Percentiles rank a stretch among this genome's conserved stretches.
phyloP scores from a whole-genome alignment of 257 asterid species.

The Solanum pinnatisectum region DNA sequence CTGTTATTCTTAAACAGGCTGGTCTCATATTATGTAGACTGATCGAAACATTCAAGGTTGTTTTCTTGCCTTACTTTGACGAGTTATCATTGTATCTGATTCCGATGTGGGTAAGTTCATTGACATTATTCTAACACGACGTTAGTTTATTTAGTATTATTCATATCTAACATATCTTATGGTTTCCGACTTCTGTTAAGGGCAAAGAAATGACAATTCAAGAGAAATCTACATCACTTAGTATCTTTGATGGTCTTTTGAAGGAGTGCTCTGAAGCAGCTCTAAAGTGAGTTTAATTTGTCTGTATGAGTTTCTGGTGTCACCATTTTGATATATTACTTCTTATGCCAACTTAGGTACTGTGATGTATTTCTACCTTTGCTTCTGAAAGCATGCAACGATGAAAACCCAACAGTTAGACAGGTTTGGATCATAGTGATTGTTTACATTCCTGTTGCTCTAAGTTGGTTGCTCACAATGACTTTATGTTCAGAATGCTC shows the following conservation, averaged over 20 bases:
- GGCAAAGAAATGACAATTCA: conserved; percentile 85
- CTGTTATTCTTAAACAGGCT: conserved; percentile 26
- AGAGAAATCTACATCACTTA: conserved; percentile 82
- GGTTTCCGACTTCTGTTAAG: conserved; percentile 16
- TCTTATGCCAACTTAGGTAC: neutral
- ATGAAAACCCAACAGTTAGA: neutral
- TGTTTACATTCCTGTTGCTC: neutral
- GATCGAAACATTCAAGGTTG: conserved; percentile 70
- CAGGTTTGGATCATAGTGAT: neutral
- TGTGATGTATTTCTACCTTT: neutral
- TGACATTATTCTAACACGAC: neutral
- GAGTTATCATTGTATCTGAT: conserved; percentile 65
- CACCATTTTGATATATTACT: neutral
- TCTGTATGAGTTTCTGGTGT: neutral
- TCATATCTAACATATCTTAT: neutral
- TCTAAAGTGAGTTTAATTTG: conserved; percentile 30
- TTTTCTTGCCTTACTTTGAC: conserved; percentile 92
- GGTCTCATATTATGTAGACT: conserved; percentile 79
- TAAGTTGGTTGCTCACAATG: neutral
- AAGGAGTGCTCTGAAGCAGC: conserved; percentile 84
- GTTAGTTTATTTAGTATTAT: neutral
- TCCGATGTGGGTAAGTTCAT: conserved; percentile 94
- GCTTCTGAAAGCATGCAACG: neutral
- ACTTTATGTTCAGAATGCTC: conserved; percentile 52
- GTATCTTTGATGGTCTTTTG: conserved; percentile 85